A percentile compares a stretch with the other conserved stretches of the same genome.
Conservation (phyloP, 1,284 basidiomycete species). For the Cerioporus squamosus region DNA sequence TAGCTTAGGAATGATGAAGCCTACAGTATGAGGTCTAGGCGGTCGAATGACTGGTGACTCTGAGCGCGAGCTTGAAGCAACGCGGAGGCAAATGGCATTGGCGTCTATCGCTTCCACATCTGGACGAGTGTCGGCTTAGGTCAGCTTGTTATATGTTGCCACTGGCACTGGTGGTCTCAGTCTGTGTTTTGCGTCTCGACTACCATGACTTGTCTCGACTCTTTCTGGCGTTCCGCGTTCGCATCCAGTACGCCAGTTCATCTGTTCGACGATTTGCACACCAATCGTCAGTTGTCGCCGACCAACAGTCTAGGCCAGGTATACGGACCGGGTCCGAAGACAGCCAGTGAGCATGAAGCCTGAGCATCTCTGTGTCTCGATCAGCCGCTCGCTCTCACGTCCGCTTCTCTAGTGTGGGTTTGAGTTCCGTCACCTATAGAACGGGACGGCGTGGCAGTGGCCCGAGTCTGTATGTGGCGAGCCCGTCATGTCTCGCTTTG, state of each 20-base stretch:
- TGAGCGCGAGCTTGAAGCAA: no score
- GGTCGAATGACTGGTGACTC: neutral
- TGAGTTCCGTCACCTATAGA: conserved; percentile 1
- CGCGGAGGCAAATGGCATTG: conserved; percentile 1
- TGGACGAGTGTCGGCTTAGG: no score
- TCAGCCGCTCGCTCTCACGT: conserved; percentile 9
- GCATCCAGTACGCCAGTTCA: no score
- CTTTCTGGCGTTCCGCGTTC: no score
- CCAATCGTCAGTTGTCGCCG: no score
- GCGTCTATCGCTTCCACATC: neutral
- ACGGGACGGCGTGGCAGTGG: conserved; percentile 9
- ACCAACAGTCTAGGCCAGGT: no score
- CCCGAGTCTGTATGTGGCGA: neutral
- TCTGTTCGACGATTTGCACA: no score
- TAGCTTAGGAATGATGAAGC: neutral
- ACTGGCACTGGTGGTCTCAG: no score
- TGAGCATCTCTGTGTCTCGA: neutral
- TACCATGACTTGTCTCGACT: no score
- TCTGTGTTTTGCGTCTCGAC: no score
- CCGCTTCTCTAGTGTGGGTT: conserved; percentile 3
- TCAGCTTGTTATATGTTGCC: no score
- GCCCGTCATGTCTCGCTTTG: neutral
- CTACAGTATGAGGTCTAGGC: neutral
- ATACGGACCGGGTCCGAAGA: conserved; percentile 8
- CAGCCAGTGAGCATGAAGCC: neutral